Evolutionary conservation across 306 rosid species (phyloP), one percentile per base, ranked within the genome.

Genomic region (Gastrolobium villosum): DNA sequence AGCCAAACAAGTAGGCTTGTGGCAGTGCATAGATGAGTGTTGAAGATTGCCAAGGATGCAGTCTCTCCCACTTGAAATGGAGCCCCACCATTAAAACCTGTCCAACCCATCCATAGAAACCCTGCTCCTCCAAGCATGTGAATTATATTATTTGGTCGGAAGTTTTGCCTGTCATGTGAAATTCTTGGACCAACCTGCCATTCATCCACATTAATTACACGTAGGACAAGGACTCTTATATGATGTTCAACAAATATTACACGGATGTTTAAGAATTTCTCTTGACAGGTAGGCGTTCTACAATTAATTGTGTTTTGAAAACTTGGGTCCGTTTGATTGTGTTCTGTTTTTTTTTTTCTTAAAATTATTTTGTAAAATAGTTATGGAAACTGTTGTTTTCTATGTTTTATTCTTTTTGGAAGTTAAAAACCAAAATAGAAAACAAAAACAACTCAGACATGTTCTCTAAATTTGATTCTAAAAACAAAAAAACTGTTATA

Each of bases 11-110:
- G 72, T 34, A 92, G 84, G 70, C 97, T 88, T 9, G 96, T 90
- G 40, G 96, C 89, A 8, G 92, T 84, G 82, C 96, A 90, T 5
- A 88, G 14, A 81, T 92, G 93, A 31, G 97, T 92, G 76, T 90
- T 88, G 70, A 84, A 67, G 63, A 90, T 84, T 66, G 95, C 93
- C 37, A 90, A 72, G 2, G 95, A 79, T 3, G 97, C 75, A 1
- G 86, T 75, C 50, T 1, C 6, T 43, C 89, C 81, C 2, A 78
- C 93, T 30, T 86, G 76, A 62, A 87, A 90, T 20, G 95, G 87
- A 28, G 97, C 81, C 59, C 97, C 96, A 32, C 97, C 97, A 34
- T 92, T 92, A 88, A 92, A 92, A 30, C 93, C 93, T 14, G 90
- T 81, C 97, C 97, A 92, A 4, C 93, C 93, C 64, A 92, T 56